phyloP scores from a whole-genome alignment of 805 yeast genomes.

The Saccharomycopsis malanga region DNA sequence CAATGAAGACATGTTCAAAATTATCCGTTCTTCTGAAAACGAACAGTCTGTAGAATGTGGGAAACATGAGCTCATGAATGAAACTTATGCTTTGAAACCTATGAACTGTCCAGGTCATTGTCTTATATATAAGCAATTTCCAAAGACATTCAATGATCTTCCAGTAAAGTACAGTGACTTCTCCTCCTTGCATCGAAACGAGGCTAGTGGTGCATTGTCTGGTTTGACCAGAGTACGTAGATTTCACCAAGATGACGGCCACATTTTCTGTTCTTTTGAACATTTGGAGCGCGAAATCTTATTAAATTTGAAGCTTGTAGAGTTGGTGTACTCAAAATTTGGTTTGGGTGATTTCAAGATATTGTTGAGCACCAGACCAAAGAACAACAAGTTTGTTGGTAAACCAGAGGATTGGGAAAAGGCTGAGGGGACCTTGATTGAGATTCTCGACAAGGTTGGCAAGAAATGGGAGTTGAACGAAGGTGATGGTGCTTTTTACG shows the following conservation, averaged over 20 bases:
- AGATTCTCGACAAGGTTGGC: constrained; percentile 51
- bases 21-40: constrained; percentile 44
- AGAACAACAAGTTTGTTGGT: constrained; percentile 63
- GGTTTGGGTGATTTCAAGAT: constrained; percentile 53
- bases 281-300: constrained; percentile 74
- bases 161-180: constrained; percentile 86
- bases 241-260: constrained; percentile 98
- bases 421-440: constrained; percentile 65
- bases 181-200: constrained; percentile 88
- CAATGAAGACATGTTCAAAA: constrained; percentile 89
- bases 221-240: constrained; percentile 91
- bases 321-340: constrained; percentile 65
- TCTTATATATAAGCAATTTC: constrained; percentile 64
- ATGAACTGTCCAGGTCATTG: constrained; percentile 98
- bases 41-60: constrained; percentile 28
- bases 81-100: constrained; percentile 77
- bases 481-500: constrained; percentile 96
- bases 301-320: constrained; percentile 64
- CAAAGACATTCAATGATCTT: constrained; percentile 76
- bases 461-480: constrained; percentile 63
- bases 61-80: constrained; percentile 25
- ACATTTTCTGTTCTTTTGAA: constrained; percentile 76
- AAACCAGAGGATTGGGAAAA: constrained; percentile 66
- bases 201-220: constrained; percentile 86
- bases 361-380: constrained; percentile 80